Evolutionary conservation across 2,329 filamentous ascomycete species (phyloP).

Genomic region (Epichloe bromicola): DNA sequence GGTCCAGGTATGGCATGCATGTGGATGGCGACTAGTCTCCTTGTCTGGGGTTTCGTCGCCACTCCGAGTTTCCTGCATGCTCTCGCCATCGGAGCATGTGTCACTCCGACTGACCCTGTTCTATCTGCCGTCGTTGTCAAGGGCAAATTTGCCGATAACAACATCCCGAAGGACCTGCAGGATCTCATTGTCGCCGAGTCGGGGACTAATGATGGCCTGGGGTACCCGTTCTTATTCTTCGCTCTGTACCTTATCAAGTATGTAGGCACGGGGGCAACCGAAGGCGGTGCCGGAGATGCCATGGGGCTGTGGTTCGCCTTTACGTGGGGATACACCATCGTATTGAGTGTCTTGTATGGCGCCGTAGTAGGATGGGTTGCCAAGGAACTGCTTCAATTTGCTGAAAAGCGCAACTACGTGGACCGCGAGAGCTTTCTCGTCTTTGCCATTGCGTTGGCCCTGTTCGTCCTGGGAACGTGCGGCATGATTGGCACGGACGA

Average conservation of each 20-base stretch:
- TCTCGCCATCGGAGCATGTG: slow-evolving; percentile 66
- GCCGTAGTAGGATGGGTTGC: slow-evolving; percentile 66
- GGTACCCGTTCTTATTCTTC: slow-evolving; percentile 80
- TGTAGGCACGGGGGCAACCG: slow-evolving; percentile 42
- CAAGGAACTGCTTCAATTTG: slow-evolving; percentile 72
- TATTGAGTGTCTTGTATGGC: slow-evolving; percentile 69
- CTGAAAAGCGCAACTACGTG: slow-evolving; percentile 67
- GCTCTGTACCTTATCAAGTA: slow-evolving; percentile 76
- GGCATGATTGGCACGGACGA: slow-evolving; percentile 83
- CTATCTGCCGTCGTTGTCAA: slow-evolving; percentile 85
- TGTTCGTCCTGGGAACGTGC: slow-evolving; percentile 79
- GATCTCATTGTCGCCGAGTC: slow-evolving; percentile 72
- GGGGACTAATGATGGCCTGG: slow-evolving; percentile 78
- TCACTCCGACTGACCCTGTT: slow-evolving; percentile 87
- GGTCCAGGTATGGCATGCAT: slow-evolving; percentile 76
- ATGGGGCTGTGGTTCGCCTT: slow-evolving; percentile 75
- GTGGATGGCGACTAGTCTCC: slow-evolving; percentile 71
- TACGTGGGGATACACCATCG: slow-evolving; percentile 71
- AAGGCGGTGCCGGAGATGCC: slow-evolving; percentile 50
- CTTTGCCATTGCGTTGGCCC: slow-evolving; percentile 70
- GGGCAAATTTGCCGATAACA: slow-evolving; percentile 83
- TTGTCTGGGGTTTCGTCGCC: slow-evolving; percentile 67
- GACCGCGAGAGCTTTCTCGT: slow-evolving; percentile 81
- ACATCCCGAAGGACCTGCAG: slow-evolving; percentile 71
- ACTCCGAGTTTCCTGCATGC: slow-evolving; percentile 63